These are phyloP conservation scores for Typha latifolia DNA, from an alignment of 176 grass and related monocot species.

Conservation along the genomic window DNA sequence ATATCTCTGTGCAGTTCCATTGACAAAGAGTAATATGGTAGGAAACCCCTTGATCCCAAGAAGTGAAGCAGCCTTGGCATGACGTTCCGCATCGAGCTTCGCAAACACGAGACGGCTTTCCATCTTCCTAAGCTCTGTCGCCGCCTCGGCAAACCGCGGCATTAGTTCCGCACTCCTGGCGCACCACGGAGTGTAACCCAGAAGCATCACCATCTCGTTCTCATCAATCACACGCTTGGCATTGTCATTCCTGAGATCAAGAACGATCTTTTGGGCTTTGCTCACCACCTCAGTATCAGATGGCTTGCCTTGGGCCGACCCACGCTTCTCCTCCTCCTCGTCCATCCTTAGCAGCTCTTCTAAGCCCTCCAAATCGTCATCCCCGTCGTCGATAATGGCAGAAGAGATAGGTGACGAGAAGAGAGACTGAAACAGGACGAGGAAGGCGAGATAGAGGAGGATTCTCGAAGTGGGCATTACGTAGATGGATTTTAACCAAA, in stretches of 20 bases:
- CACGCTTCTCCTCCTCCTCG: constrained; percentile 39
- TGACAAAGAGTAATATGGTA: constrained; percentile 74
- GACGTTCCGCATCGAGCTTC: constrained; percentile 86
- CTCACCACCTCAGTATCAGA: constrained; percentile 52
- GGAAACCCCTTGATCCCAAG: constrained; percentile 78
- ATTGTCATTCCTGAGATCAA: constrained; percentile 81
- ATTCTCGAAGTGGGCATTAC: not conserved
- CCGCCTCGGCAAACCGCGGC: constrained; percentile 88
- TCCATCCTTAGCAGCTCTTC: constrained; percentile 72
- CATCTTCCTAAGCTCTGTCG: constrained; percentile 62
- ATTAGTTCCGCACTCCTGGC: constrained; percentile 81
- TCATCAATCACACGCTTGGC: constrained; percentile 45
- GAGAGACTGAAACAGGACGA: constrained; percentile 14
- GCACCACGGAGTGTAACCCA: constrained; percentile 90
- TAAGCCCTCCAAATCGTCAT: constrained; percentile 55
- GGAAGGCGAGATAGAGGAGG: constrained; percentile 25
- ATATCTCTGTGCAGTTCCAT: constrained; percentile 55
- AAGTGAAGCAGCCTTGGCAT: constrained; percentile 56
- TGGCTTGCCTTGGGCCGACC: not conserved
- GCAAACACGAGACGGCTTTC: constrained; percentile 59
- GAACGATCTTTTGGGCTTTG: constrained; percentile 68
- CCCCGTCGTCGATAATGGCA: constrained; percentile 31
- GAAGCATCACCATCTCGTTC: constrained; percentile 60
- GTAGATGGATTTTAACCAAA: not conserved
- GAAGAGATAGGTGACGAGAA: constrained; percentile 16